Conservation (phyloP, 305 asterid genomes). For the Fraxinus xanthoxyloides region DNA sequence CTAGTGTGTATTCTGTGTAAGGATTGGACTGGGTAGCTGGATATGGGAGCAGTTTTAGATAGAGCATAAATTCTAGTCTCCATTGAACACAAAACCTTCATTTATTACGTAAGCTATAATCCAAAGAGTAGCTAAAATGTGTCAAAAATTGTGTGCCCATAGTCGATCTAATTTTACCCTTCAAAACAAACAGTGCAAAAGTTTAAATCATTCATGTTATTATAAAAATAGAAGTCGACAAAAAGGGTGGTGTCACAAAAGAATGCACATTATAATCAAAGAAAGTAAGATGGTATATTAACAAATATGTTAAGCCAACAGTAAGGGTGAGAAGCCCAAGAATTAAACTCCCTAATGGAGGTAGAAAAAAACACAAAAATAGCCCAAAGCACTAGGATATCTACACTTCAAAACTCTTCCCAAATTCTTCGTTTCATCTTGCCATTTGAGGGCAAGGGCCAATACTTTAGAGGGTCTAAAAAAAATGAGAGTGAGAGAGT, state of each 20-base stretch:
- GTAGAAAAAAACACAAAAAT: constrained; percentile 2
- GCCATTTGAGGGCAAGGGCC: background rate
- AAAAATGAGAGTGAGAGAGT: background rate
- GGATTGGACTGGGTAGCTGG: background rate
- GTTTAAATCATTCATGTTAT: background rate
- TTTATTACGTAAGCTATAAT: background rate
- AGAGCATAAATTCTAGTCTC: background rate
- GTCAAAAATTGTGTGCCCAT: background rate
- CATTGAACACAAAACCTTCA: background rate
- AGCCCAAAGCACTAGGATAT: background rate
- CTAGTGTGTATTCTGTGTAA: background rate
- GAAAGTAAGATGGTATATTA: background rate
- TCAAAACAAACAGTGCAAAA: background rate
- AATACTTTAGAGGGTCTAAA: background rate
- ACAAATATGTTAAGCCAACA: constrained; percentile 3
- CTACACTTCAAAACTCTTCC: background rate
- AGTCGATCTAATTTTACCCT: background rate
- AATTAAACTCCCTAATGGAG: background rate
- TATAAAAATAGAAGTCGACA: background rate
- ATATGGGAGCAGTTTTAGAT: constrained; percentile 4
- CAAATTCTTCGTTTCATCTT: background rate
- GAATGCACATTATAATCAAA: background rate
- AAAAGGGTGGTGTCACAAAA: background rate
- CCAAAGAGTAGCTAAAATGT: background rate
- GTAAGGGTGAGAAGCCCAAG: background rate